These are phyloP conservation scores for Cladorrhinum sp. DNA, from an alignment of 2,329 filamentous ascomycete genomes.

Conservation along the genomic window DNA sequence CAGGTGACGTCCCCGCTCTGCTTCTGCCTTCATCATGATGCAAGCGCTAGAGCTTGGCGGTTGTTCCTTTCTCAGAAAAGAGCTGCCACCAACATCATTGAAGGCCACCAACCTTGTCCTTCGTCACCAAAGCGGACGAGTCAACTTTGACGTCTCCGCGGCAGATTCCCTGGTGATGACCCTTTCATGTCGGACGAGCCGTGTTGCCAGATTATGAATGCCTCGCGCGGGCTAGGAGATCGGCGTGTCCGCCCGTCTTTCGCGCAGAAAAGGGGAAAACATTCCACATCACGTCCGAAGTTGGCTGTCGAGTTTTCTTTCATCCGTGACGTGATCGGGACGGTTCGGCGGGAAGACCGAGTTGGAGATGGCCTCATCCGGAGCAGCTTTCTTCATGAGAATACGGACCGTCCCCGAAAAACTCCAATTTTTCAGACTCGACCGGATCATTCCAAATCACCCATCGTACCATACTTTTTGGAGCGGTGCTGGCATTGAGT, in stretches of 20 bases:
- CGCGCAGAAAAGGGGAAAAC: background rate
- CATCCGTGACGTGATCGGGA: background rate
- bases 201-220: background rate
- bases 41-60: background rate
- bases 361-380: background rate
- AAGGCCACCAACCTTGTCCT: background rate
- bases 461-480: background rate
- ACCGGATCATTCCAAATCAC: background rate
- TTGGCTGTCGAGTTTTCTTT: background rate
- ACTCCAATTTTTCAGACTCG: background rate
- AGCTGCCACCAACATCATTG: background rate
- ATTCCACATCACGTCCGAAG: too few species aligned
- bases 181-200: background rate
- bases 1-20: background rate
- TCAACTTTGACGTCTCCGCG: conserved; percentile 8
- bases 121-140: background rate
- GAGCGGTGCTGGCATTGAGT: background rate
- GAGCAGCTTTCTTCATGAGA: too few species aligned
- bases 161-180: background rate
- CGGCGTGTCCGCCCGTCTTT: background rate
- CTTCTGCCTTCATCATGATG: background rate
- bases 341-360: background rate
- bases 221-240: conserved; percentile 7
- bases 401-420: background rate
- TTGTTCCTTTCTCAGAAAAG: background rate